Percentiles rank a stretch among this genome's conserved stretches.
Conservation (phyloP, 1,139 yeast genomes). For the Scheffersomyces quercinus region DNA sequence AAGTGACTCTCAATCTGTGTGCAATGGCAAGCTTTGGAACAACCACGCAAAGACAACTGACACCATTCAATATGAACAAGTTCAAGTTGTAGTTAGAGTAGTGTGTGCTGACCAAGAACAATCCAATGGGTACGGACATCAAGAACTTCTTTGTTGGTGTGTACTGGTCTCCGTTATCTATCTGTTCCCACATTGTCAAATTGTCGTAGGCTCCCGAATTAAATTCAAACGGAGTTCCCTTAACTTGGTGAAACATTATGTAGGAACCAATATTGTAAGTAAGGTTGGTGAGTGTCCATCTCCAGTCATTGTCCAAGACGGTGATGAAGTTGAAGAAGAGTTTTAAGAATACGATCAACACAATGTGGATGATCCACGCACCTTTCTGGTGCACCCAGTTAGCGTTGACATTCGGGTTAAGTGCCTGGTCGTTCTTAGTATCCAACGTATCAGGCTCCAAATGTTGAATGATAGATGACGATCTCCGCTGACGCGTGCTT, state of each 20-base stretch:
- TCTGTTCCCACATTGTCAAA: conserved; percentile 98
- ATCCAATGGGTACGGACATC: conserved; percentile 84
- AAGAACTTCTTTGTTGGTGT: conserved; percentile 95
- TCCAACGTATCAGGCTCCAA: conserved; percentile 92
- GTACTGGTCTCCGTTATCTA: conserved; percentile 94
- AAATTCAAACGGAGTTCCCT: conserved; percentile 96
- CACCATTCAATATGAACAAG: conserved; percentile 75
- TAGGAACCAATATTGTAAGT: conserved; percentile 90
- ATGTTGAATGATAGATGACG: conserved; percentile 69
- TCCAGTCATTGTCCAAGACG: conserved; percentile 72
- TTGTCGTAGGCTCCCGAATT: conserved; percentile 96
- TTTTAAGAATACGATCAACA: conserved; percentile 72
- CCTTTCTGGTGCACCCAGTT: conserved; percentile 96
- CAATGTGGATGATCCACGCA: conserved; percentile 93
- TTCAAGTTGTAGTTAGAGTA: conserved; percentile 83
- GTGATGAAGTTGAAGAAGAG: conserved; percentile 74
- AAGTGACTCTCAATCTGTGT: conserved; percentile 73
- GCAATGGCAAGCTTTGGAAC: conserved; percentile 86
- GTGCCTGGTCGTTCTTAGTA: conserved; percentile 87
- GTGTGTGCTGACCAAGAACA: conserved; percentile 87
- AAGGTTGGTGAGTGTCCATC: conserved; percentile 92
- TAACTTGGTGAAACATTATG: conserved; percentile 94
- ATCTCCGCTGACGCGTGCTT: conserved; percentile 43
- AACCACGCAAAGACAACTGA: conserved; percentile 78
- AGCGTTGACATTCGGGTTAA: conserved; percentile 88